Conservation (phyloP, 352 stramenopile species). For the Pythium aquatile region DNA sequence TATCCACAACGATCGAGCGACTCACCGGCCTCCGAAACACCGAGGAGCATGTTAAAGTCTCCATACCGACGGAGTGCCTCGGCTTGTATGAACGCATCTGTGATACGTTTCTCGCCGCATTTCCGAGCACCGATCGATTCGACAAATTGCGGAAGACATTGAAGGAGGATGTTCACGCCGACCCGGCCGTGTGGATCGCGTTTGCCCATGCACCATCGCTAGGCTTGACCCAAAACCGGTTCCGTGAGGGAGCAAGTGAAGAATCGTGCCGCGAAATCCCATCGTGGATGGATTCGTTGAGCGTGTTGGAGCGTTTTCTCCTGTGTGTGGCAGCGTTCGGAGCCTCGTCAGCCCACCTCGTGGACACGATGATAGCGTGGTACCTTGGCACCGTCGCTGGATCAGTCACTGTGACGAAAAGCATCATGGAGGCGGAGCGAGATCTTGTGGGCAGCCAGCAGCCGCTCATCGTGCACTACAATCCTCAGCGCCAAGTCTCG, state of each 20-base stretch:
- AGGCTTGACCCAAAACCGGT: not conserved
- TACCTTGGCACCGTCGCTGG: slow-evolving; percentile 2
- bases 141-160: not conserved
- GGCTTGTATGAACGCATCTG: not conserved
- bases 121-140: not conserved
- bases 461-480: slow-evolving; percentile 7
- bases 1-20: not conserved
- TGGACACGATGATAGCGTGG: slow-evolving; percentile 11
- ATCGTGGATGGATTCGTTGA: slow-evolving; percentile 8
- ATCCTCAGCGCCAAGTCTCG: slow-evolving; percentile 9
- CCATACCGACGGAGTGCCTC: not conserved
- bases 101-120: not conserved
- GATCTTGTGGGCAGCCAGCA: slow-evolving; percentile 8
- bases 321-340: slow-evolving; percentile 9
- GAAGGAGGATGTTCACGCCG: not conserved
- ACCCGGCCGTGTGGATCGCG: slow-evolving; percentile 1
- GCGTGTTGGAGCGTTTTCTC: slow-evolving; percentile 9
- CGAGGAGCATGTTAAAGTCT: too few species aligned
- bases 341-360: not conserved
- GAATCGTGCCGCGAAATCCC: not conserved
- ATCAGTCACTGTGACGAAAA: slow-evolving; percentile 4
- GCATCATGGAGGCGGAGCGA: not conserved
- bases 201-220: slow-evolving; percentile 3
- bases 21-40: not conserved
- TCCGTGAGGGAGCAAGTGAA: not conserved